Percentiles rank a stretch among this genome's conserved stretches.
These are phyloP conservation scores for Sporothrix phasma DNA, from an alignment of 2,329 filamentous ascomycete species.

Conservation along the genomic window DNA sequence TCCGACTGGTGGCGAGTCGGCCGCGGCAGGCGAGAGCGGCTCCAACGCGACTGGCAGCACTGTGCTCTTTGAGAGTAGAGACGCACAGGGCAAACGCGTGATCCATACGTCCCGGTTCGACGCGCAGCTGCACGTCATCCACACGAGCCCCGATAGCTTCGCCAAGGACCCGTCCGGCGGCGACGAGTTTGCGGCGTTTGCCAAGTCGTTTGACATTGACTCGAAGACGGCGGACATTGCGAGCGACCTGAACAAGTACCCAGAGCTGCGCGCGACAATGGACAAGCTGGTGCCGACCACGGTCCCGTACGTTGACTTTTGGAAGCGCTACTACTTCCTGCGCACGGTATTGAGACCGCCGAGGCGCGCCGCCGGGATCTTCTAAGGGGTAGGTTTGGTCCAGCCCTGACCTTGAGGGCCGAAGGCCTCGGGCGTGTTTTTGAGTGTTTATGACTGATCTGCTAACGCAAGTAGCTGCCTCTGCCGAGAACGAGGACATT, in stretches of 20 bases:
- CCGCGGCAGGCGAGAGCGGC: conserved; percentile 12
- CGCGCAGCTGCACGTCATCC: conserved; percentile 90
- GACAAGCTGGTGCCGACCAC: conserved; percentile 89
- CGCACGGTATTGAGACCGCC: conserved; percentile 84
- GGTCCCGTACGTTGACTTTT: conserved; percentile 84
- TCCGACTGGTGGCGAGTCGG: conserved; percentile 43
- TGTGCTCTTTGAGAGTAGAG: conserved; percentile 88
- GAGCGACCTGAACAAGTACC: conserved; percentile 72
- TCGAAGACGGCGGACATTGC: conserved; percentile 77
- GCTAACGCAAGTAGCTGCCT: conserved; percentile 46
- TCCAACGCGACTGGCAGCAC: conserved; percentile 29
- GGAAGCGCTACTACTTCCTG: conserved; percentile 92
- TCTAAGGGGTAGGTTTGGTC: conserved; percentile 59
- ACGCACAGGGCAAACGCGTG: conserved; percentile 78
- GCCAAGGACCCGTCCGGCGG: conserved; percentile 63
- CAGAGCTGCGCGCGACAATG: conserved; percentile 79
- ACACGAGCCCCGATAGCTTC: conserved; percentile 75
- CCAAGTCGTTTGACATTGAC: conserved; percentile 65
- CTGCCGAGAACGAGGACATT: conserved; percentile 62
- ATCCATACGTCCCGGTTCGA: conserved; percentile 93
- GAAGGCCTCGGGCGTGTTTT: not conserved
- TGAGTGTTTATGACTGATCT: not conserved
- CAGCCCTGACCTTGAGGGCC: not conserved
- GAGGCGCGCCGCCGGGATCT: conserved; percentile 82
- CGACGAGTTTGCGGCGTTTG: conserved; percentile 65